Evolutionary conservation across 2,329 filamentous ascomycete species (phyloP).

Genomic region (Aschersonia sp.): DNA sequence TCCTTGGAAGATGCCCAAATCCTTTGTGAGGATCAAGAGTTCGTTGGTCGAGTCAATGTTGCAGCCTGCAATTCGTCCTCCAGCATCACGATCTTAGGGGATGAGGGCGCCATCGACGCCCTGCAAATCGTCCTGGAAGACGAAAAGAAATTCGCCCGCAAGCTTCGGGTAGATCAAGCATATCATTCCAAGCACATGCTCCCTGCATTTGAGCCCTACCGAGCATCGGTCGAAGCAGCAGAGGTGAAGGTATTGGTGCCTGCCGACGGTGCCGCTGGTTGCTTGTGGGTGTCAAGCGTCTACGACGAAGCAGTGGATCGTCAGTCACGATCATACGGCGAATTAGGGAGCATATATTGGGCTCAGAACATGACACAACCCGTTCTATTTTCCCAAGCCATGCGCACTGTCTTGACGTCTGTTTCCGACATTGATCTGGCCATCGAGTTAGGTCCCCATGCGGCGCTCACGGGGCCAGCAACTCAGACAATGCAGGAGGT

Average conservation of each 20-base stretch:
- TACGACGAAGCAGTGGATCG: background rate
- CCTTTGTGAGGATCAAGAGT: constrained; percentile 5
- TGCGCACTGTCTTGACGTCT: background rate
- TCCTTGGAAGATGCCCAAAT: constrained; percentile 1
- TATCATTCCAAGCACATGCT: constrained; percentile 28
- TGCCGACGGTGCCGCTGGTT: background rate
- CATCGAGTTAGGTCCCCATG: constrained; percentile 21
- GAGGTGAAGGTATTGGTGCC: background rate
- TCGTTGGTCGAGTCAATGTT: constrained; percentile 10
- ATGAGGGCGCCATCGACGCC: constrained; percentile 12
- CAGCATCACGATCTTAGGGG: constrained; percentile 15
- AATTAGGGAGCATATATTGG: constrained; percentile 2
- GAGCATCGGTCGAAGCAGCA: constrained; percentile 5
- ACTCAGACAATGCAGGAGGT: constrained; percentile 13
- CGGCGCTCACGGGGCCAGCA: constrained; percentile 24
- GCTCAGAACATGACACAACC: constrained; percentile 5
- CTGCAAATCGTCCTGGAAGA: constrained; percentile 9
- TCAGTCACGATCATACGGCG: background rate
- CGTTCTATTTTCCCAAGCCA: constrained; percentile 11
- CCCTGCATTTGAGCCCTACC: constrained; percentile 6
- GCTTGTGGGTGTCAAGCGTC: background rate
- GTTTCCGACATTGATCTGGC: constrained; percentile 4
- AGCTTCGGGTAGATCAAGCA: constrained; percentile 21
- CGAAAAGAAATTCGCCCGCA: constrained; percentile 12
- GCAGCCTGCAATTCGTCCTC: constrained; percentile 11